Conservation (phyloP, 1,284 basidiomycete genomes). For the Moesziomyces sp. region DNA sequence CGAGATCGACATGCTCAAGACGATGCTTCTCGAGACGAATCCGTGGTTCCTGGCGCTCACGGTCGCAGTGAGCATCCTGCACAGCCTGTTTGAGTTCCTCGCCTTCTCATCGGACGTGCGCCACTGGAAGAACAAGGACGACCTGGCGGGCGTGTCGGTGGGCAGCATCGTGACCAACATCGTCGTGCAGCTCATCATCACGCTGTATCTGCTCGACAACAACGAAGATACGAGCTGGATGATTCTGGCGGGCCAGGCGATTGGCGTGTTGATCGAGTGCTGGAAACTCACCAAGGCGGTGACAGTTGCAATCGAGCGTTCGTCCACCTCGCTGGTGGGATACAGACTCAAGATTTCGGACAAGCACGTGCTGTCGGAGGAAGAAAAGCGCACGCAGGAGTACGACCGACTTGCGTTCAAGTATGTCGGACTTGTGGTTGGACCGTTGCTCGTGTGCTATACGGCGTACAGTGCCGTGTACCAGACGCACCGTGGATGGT, state of each 20-base stretch:
- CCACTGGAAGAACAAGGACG: slow-evolving; percentile 91
- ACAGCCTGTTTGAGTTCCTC: slow-evolving; percentile 75
- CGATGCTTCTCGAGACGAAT: slow-evolving; percentile 77
- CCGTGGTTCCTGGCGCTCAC: slow-evolving; percentile 85
- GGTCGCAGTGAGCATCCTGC: slow-evolving; percentile 81
- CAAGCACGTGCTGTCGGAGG: slow-evolving; percentile 90
- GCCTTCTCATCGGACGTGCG: slow-evolving; percentile 77
- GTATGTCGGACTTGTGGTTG: slow-evolving; percentile 86
- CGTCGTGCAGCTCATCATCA: slow-evolving; percentile 81
- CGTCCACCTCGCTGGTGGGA: slow-evolving; percentile 73
- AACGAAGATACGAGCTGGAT: slow-evolving; percentile 94
- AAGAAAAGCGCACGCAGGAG: slow-evolving; percentile 98
- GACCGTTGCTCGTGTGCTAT: slow-evolving; percentile 85
- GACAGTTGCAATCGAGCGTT: slow-evolving; percentile 77
- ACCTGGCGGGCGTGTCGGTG: slow-evolving; percentile 72
- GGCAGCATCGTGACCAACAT: slow-evolving; percentile 86
- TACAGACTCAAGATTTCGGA: slow-evolving; percentile 84
- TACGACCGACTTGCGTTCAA: slow-evolving; percentile 85
- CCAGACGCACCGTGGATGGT: slow-evolving; percentile 87
- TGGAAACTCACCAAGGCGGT: slow-evolving; percentile 88
- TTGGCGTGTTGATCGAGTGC: slow-evolving; percentile 87
- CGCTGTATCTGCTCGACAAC: slow-evolving; percentile 93
- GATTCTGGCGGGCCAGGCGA: slow-evolving; percentile 83
- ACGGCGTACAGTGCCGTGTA: slow-evolving; percentile 79
- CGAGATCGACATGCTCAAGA: slow-evolving; percentile 71